phyloP scores from a whole-genome alignment of 495 filamentous ascomycete species.

The Oidiodendron maius region DNA sequence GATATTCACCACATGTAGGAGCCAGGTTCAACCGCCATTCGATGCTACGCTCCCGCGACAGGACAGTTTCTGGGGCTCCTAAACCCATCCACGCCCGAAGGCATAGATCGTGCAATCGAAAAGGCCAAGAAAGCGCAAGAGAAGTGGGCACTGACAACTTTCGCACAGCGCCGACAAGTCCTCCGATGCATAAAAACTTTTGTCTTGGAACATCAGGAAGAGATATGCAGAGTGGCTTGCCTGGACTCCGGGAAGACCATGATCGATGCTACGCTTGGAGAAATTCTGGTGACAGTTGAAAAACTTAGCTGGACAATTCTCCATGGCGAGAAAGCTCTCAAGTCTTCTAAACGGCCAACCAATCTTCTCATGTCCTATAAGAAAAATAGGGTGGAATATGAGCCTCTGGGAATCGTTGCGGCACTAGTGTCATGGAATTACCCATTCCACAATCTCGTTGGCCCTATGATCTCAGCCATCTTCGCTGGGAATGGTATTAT shows the following conservation, averaged over 20 bases:
- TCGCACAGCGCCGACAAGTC: conserved; percentile 70
- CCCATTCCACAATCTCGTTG: conserved; percentile 91
- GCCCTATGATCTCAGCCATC: conserved; percentile 81
- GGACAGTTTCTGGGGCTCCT: conserved; percentile 76
- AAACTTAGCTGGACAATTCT: conserved; percentile 92
- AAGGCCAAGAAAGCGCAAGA: conserved; percentile 69
- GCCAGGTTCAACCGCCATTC: conserved; percentile 54
- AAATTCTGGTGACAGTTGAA: conserved; percentile 88
- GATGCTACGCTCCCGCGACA: conserved; percentile 88
- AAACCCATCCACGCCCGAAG: conserved; percentile 69
- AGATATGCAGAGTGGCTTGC: conserved; percentile 79
- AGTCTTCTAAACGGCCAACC: conserved; percentile 61
- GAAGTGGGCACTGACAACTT: conserved; percentile 76
- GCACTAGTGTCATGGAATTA: conserved; percentile 97
- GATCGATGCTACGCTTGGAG: conserved; percentile 86
- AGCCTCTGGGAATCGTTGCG: conserved; percentile 87
- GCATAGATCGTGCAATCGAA: conserved; percentile 74
- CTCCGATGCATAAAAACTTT: conserved; percentile 76
- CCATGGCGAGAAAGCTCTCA: conserved; percentile 81
- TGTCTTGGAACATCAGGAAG: conserved; percentile 84
- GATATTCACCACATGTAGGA: conserved; percentile 2
- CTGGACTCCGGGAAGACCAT: conserved; percentile 97
- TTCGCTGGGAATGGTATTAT: conserved; percentile 92
- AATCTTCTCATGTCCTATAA: conserved; percentile 96
- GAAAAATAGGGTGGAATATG: conserved; percentile 82